Evolutionary conservation across 1,284 basidiomycete species (phyloP).

Genomic region (Melampsora americana): DNA sequence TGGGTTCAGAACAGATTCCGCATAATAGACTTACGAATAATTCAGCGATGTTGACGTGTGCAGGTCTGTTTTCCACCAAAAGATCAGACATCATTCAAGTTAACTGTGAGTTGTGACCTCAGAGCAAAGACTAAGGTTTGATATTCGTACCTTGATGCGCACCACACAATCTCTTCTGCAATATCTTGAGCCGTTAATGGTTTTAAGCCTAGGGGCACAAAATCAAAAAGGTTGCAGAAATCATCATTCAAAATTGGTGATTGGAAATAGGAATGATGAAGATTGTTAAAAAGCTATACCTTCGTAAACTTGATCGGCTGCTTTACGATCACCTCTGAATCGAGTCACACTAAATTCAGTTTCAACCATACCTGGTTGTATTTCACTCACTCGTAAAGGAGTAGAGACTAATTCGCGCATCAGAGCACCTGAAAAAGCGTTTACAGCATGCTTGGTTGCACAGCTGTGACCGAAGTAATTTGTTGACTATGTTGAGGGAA

Average conservation of each 20-base stretch:
- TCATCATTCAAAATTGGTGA: conserved; percentile 31
- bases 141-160: conserved; percentile 63
- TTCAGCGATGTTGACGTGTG: conserved; percentile 54
- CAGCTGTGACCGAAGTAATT: conserved; percentile 57
- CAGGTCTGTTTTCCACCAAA: conserved; percentile 39
- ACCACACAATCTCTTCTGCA: conserved; percentile 97
- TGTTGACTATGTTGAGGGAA: background rate
- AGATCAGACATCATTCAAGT: background rate
- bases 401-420: conserved; percentile 83
- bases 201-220: conserved; percentile 25
- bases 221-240: conserved; percentile 27
- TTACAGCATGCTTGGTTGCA: conserved; percentile 83
- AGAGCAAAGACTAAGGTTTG: background rate
- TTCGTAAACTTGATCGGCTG: conserved; percentile 83
- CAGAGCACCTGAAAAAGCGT: conserved; percentile 78
- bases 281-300: conserved; percentile 59
- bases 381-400: conserved; percentile 82
- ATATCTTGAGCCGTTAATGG: conserved; percentile 50
- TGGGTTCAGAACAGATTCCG: background rate
- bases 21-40: conserved; percentile 34
- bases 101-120: background rate
- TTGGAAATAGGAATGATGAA: background rate
- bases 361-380: conserved; percentile 65
- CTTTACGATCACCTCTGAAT: conserved; percentile 74
- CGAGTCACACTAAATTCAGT: conserved; percentile 80